phyloP scores from a whole-genome alignment of 352 stramenopile genomes.

The Pythium oligandrum region DNA sequence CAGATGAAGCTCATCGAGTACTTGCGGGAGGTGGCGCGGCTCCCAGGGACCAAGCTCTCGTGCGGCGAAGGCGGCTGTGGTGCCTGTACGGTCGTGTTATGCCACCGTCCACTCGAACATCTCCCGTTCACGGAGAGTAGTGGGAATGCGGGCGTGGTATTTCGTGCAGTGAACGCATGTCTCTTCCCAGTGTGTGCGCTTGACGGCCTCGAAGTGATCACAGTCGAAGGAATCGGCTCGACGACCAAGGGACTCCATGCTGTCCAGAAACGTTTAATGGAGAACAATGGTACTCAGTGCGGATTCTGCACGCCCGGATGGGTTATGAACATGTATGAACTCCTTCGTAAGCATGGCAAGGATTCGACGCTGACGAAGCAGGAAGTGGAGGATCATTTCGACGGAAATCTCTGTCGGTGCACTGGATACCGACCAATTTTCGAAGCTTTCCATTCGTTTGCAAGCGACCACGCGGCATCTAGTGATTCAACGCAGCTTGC shows the following conservation, averaged over 20 bases:
- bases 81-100: slow-evolving; percentile 30
- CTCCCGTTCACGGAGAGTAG: slow-evolving; percentile 1
- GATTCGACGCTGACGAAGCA: slow-evolving; percentile 33
- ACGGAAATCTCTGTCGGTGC: slow-evolving; percentile 89
- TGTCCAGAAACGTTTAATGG: slow-evolving; percentile 64
- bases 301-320: slow-evolving; percentile 65
- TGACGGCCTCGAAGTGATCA: slow-evolving; percentile 81
- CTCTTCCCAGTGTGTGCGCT: slow-evolving; percentile 68
- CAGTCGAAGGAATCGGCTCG: slow-evolving; percentile 75
- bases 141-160: slow-evolving; percentile 11
- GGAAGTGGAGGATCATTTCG: slow-evolving; percentile 74
- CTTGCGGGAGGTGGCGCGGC: slow-evolving; percentile 43
- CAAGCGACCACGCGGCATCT: neutral
- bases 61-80: slow-evolving; percentile 31
- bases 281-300: slow-evolving; percentile 82
- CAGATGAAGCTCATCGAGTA: slow-evolving; percentile 55
- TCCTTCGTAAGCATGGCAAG: slow-evolving; percentile 18
- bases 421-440: slow-evolving; percentile 76
- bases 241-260: slow-evolving; percentile 27
- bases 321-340: slow-evolving; percentile 37
- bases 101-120: slow-evolving; percentile 14
- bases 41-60: slow-evolving; percentile 72
- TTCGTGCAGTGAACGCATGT: slow-evolving; percentile 77
- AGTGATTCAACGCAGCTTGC: no score
- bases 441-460: slow-evolving; percentile 24